These are phyloP conservation scores for Suhomyces maxii DNA, from an alignment of 1,139 yeast genomes.

Conservation along the genomic window DNA sequence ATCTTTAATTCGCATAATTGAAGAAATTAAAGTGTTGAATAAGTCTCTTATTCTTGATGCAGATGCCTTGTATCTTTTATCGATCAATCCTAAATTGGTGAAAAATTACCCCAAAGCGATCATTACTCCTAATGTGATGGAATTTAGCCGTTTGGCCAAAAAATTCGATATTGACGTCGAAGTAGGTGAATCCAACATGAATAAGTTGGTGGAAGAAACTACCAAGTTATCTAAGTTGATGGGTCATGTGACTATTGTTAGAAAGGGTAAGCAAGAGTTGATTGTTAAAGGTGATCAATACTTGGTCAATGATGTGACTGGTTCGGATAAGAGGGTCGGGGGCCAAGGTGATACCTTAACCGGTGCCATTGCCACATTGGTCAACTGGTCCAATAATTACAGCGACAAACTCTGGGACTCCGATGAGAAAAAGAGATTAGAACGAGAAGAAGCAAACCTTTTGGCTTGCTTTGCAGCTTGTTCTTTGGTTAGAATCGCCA, in stretches of 20 bases:
- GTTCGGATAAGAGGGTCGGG: slow-evolving; percentile 76
- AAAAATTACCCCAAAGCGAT: slow-evolving; percentile 55
- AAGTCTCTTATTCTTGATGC: slow-evolving; percentile 85
- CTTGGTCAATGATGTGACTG: slow-evolving; percentile 46
- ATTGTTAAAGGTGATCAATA: slow-evolving; percentile 53
- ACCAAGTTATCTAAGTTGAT: slow-evolving; percentile 52
- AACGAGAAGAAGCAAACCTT: slow-evolving; percentile 43
- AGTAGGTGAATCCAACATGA: slow-evolving; percentile 25
- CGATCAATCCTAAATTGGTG: slow-evolving; percentile 55
- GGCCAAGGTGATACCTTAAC: slow-evolving; percentile 86
- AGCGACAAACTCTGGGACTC: slow-evolving; percentile 55
- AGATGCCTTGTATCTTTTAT: slow-evolving; percentile 71
- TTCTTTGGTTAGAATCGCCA: slow-evolving; percentile 64
- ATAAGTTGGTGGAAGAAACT: slow-evolving; percentile 30
- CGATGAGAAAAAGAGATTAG: slow-evolving; percentile 23
- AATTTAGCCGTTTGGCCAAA: slow-evolving; percentile 66
- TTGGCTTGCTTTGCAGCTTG: slow-evolving; percentile 79
- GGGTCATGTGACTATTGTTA: slow-evolving; percentile 65
- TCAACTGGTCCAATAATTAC: slow-evolving; percentile 55
- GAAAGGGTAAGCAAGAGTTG: slow-evolving; percentile 69
- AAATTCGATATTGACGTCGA: slow-evolving; percentile 33
- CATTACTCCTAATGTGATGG: slow-evolving; percentile 87
- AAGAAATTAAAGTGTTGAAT: slow-evolving; percentile 50
- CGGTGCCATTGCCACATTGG: slow-evolving; percentile 67
- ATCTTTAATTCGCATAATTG: slow-evolving; percentile 57